phyloP scores from a whole-genome alignment of 306 rosid genomes.

The Gastrolobium villosum region DNA sequence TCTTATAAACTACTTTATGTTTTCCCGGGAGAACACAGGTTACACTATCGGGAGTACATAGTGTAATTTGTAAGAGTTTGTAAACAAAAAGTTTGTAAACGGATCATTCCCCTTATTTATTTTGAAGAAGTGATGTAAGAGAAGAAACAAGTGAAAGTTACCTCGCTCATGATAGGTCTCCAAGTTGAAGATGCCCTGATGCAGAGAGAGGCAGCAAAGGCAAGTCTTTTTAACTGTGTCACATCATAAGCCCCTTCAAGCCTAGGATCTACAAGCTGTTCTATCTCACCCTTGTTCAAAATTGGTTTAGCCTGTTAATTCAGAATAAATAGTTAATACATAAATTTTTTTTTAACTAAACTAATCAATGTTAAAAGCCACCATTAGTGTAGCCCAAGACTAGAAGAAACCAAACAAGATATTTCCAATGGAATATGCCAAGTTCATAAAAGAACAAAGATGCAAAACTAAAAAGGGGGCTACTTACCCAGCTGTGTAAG shows the following conservation, averaged over 20 bases:
- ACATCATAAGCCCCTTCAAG: slow-evolving; percentile 79
- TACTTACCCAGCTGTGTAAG: slow-evolving; percentile 86
- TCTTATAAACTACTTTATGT: no score
- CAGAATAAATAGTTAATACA: slow-evolving; percentile 23
- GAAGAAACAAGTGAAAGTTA: slow-evolving; percentile 42
- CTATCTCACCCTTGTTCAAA: slow-evolving; percentile 76
- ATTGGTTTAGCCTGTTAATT: slow-evolving; percentile 84
- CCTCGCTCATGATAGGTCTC: slow-evolving; percentile 94
- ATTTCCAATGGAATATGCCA: slow-evolving; percentile 39
- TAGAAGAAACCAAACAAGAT: slow-evolving; percentile 39
- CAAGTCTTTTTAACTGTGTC: slow-evolving; percentile 64
- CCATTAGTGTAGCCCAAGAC: slow-evolving; percentile 10
- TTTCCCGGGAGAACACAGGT: no score
- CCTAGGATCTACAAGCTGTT: slow-evolving; percentile 82
- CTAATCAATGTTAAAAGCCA: slow-evolving; percentile 32
- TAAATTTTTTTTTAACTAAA: slow-evolving; percentile 7
- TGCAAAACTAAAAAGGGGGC: not conserved
- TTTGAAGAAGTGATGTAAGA: not conserved
- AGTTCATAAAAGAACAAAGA: slow-evolving; percentile 19
- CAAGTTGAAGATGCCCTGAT: slow-evolving; percentile 79
- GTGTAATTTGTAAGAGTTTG: no score
- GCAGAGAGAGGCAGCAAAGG: slow-evolving; percentile 87
- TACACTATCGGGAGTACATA: no score
- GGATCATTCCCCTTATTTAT: no score
- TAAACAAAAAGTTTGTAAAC: no score